Evolutionary conservation across 1,284 basidiomycete genomes (phyloP), one percentile per base, ranked within the genome.

Genomic region (Naganishia albida): DNA sequence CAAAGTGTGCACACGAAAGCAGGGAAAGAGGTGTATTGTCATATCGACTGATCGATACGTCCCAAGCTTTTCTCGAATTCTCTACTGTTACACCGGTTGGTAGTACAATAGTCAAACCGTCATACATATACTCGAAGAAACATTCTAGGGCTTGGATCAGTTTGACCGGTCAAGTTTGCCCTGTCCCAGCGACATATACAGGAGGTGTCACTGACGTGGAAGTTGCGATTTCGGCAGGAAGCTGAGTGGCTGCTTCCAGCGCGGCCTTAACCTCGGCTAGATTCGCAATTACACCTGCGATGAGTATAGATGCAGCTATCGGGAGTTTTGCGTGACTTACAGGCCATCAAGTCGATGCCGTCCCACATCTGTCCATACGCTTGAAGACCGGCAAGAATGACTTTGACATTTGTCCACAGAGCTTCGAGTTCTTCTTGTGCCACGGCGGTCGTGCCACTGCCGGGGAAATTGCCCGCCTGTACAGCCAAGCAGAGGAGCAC

Each of bases 281-380:
- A 46, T 34, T 34, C 34, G 34, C 34, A 10, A 30, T 38, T 7
- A 26, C 25, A 48, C 1, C 16, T 38, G n/a, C 8, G 23, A 57
- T n/a, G 13, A 50, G 7, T 1, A 8, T 15, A 40, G 23, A 48
- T 4, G 26, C 18, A 3, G 28, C 23, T 34, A 28, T 7, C 4
- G 34, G n/a, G 7, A 16, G 0, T 28, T 23, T 7, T 10, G 23
- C 30, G 26, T 4, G 30, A 76, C 77, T 75, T 69, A 75, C 76
- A 70, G 26, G 77, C 78, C 77, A 80, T 80, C 50, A 73, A 72
- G 52, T 76, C 75, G 66, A 80, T 79, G 20, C 78, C 78, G 40
- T 74, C 77, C 79, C 79, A 80, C 77, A 80, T 78, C 50, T 70
- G 66, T 16, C 78, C 79, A 65, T 80, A 80, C 34, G 77, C 75